Evolutionary conservation across 2,329 filamentous ascomycete species (phyloP).

Genomic region (Exserohilum turcica): DNA sequence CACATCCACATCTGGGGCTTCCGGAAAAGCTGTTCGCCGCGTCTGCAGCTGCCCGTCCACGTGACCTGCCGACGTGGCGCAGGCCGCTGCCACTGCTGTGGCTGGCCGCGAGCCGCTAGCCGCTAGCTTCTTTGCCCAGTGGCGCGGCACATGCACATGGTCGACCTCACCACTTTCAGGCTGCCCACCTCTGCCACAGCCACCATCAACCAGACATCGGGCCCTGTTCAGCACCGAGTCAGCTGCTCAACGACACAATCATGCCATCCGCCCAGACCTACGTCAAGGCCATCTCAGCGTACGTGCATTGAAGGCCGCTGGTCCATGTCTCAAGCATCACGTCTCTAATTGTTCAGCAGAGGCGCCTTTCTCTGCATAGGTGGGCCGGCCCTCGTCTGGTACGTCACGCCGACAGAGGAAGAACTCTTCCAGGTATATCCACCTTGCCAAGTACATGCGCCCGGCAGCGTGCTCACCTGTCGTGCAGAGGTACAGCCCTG

Average conservation of each 20-base stretch:
- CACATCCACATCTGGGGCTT: not conserved
- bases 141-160: conserved; percentile 2
- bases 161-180: conserved; percentile 15
- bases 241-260: conserved; percentile 4
- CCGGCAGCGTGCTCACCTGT: conserved; percentile 7
- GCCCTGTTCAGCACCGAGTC: not conserved
- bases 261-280: conserved; percentile 40
- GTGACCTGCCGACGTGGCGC: not conserved
- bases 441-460: conserved; percentile 21
- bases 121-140: conserved; percentile 9
- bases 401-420: conserved; percentile 82
- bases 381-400: conserved; percentile 82
- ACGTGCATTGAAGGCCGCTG: conserved; percentile 12
- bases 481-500: conserved; percentile 80
- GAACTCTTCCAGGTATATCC: conserved; percentile 73
- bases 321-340: conserved; percentile 7
- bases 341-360: conserved; percentile 55
- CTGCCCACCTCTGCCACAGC: conserved; percentile 1
- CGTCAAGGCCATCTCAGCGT: conserved; percentile 45
- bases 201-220: not conserved
- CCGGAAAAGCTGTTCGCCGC: conserved; percentile 11
- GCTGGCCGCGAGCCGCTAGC: not conserved
- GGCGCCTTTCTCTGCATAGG: conserved; percentile 75
- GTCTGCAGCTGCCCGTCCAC: not conserved
- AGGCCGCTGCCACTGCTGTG: not conserved